Base-by-base conservation (phyloP, 495 filamentous ascomycete genomes). In the Podospora appendiculata region DNA sequence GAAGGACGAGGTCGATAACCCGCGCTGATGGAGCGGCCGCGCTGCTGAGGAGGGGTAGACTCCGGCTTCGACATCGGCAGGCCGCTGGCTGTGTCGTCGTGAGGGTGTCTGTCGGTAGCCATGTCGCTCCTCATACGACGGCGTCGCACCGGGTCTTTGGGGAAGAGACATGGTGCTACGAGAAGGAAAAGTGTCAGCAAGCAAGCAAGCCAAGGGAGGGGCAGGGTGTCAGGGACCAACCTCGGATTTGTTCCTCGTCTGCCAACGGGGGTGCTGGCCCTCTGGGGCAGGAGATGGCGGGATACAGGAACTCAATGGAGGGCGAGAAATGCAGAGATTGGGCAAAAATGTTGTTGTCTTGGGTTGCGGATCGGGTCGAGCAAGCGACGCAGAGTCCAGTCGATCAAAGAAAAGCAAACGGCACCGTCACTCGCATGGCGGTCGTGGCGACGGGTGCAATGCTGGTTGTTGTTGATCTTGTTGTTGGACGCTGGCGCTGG, bases 91-190 rank as follows among this genome's bases (percentile, higher is more conserved):
- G 25, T 25, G 25, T 19, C 79, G 82, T 51, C 87, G 80, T 32
- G 83, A 80, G 5, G 82, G 81, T 38, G 86, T 82, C 43, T 87
- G 80, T 52, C 83, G 84, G 59, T 86, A 88, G 40, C 81, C 55
- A 51, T 51, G 63, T 52, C 71, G 69, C 54, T 80, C 79, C 52
- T 86, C 82, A 53, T 78, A 79, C 41, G 77, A 74, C 40, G 84
- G 79, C 54, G 75, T 81, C 55, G 75, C 75, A 51, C 75, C 75
- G 16, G 85, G 84, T 61, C 82, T 72, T 63, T 83, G 80, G 51
- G 86, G 83, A 53, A 85, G 73, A 65, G 85, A 86, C 85, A 88
- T 88, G 57, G 51, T 69, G 52, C 59, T 68, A 48, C 17, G 38
- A 47, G 25, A 11, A 47, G 45, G 32, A 25, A 45, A 25, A 45